These are phyloP conservation scores for Parafenestella ontariensis DNA, from an alignment of 2,329 filamentous ascomycete genomes.

Conservation along the genomic window DNA sequence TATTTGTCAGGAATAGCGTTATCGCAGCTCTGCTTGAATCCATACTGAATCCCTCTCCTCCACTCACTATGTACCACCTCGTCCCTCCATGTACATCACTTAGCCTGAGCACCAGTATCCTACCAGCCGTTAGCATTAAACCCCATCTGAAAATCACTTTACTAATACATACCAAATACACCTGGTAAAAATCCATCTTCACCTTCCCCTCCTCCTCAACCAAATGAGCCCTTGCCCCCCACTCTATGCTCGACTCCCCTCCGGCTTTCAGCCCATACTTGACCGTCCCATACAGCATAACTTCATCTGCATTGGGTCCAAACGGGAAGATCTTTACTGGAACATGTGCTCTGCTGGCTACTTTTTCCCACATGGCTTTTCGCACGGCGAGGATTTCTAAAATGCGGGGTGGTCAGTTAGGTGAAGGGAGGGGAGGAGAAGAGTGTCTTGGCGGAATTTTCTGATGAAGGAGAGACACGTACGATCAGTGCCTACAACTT, in stretches of 20 bases:
- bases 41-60: not conserved
- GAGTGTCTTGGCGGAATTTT: not conserved
- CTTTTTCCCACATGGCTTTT: slow-evolving; percentile 62
- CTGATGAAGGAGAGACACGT: not conserved
- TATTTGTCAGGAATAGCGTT: not conserved
- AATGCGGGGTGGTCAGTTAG: not conserved
- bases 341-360: slow-evolving; percentile 56
- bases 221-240: slow-evolving; percentile 63
- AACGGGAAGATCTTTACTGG: slow-evolving; percentile 60
- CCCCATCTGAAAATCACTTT: not conserved
- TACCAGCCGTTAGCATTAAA: slow-evolving; percentile 13
- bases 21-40: too few relatives aligned
- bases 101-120: slow-evolving; percentile 26
- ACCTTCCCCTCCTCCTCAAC: slow-evolving; percentile 60
- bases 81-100: not conserved
- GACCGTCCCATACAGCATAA: slow-evolving; percentile 63
- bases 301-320: slow-evolving; percentile 54
- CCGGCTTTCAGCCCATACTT: slow-evolving; percentile 62
- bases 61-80: not conserved
- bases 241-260: slow-evolving; percentile 55
- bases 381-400: slow-evolving; percentile 60
- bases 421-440: not conserved
- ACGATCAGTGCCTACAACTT: slow-evolving; percentile 56
- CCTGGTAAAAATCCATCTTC: slow-evolving; percentile 62
- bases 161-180: slow-evolving; percentile 57